phyloP scores from a whole-genome alignment of 148 eudicot species.

The Chenopodium formosanum region DNA sequence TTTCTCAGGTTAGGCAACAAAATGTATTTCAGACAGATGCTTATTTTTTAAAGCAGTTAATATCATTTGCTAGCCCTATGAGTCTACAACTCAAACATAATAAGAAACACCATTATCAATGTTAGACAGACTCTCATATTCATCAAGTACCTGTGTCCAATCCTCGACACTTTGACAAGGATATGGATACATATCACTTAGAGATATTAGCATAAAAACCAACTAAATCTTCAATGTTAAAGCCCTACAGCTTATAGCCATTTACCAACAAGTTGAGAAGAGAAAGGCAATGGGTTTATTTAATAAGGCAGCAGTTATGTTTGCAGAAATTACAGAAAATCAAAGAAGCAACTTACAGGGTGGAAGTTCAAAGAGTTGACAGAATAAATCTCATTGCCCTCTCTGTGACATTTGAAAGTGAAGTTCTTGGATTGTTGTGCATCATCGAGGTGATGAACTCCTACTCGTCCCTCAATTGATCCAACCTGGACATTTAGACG shows the following conservation, averaged over 20 bases:
- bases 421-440: conserved; percentile 78
- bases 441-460: conserved; percentile 96
- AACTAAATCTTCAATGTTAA: not conserved
- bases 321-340: not conserved
- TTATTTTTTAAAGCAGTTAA: not conserved
- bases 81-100: not conserved
- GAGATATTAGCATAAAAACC: not conserved
- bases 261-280: not conserved
- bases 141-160: not conserved
- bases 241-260: not conserved
- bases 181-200: not conserved
- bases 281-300: not conserved
- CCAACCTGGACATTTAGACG: conserved; percentile 57
- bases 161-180: not conserved
- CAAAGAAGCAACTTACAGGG: conserved; percentile 55
- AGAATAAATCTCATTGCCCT: conserved; percentile 75
- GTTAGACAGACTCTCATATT: not conserved
- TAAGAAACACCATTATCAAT: not conserved
- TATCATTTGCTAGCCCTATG: not conserved
- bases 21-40: not conserved
- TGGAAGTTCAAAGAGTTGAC: conserved; percentile 90
- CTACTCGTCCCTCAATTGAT: conserved; percentile 96
- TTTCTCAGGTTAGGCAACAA: not conserved
- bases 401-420: conserved; percentile 97
- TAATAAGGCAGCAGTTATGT: not conserved